A percentile compares a stretch with the other conserved stretches of the same genome.
Conservation (phyloP, 495 filamentous ascomycete species). For the Aspergillus sclerotioniger region DNA sequence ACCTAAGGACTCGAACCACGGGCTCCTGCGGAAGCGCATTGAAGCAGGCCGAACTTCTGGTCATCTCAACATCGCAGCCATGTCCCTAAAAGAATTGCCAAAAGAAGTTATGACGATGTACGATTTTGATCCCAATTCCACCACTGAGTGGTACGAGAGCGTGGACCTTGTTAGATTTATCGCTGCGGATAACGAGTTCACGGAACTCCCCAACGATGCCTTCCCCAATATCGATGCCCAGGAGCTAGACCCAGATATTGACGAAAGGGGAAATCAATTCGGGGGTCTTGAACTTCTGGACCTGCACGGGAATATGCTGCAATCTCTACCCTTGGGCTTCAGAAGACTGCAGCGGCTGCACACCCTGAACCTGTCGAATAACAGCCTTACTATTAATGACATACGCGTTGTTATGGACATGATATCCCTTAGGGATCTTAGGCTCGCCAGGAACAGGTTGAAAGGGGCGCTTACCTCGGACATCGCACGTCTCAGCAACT, state of each 20-base stretch:
- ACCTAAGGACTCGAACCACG: slow-evolving; percentile 59
- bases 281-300: slow-evolving; percentile 80
- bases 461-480: slow-evolving; percentile 58
- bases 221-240: slow-evolving; percentile 71
- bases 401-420: slow-evolving; percentile 74
- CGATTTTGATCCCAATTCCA: slow-evolving; percentile 59
- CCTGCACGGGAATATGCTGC: slow-evolving; percentile 78
- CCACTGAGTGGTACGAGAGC: slow-evolving; percentile 80
- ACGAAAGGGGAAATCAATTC: slow-evolving; percentile 71
- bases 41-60: slow-evolving; percentile 75
- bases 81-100: slow-evolving; percentile 79
- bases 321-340: slow-evolving; percentile 69
- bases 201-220: slow-evolving; percentile 63
- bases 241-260: slow-evolving; percentile 57
- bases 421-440: slow-evolving; percentile 69
- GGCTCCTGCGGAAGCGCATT: slow-evolving; percentile 70
- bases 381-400: slow-evolving; percentile 67
- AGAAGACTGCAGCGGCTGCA: slow-evolving; percentile 69
- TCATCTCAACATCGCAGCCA: slow-evolving; percentile 82
- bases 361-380: slow-evolving; percentile 81
- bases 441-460: slow-evolving; percentile 74
- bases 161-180: slow-evolving; percentile 89
- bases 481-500: slow-evolving; percentile 57
- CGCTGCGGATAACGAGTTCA: slow-evolving; percentile 89
- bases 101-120: slow-evolving; percentile 90